Base-by-base conservation (phyloP, 2,329 filamentous ascomycete genomes). In the Ceratocystis colombiana region DNA sequence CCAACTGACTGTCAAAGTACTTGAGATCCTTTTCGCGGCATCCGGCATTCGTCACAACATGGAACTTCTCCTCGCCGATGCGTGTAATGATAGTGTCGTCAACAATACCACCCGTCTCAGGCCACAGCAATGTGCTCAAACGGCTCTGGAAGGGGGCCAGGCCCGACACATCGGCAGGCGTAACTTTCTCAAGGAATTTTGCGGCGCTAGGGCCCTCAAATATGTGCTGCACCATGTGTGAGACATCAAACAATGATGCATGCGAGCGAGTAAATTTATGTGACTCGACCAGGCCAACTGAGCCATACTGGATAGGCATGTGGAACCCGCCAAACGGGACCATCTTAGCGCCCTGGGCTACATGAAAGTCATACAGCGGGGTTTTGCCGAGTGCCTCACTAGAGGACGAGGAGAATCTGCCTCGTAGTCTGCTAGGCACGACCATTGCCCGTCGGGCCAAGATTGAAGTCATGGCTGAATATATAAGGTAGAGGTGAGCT, bases 31-130 rank as follows among this genome's bases (percentile, higher is more conserved):
- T 96, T 61, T 91, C 87, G 65, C 91, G 83, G 76, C 92, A 96
- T 46, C 86, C 94, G 30, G 93, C 94, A 75, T 99, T 99, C 70
- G 92, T 96, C 68, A 99, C 94, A 67, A 97, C 86, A 76, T 96
- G 96, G 79, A 92, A 97, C 65, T 82, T 77, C 67, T 90, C 84
- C 66, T 82, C 80, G 30, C 80, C 82, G n/a, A 96, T 80, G 68
- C 88, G 84, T 5, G 92, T 95, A 72, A 99, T 87, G 71, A 99
- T 87, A 3, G 89, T 91, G 77, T 99, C 94, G 74, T 99, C 94
- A 62, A 96, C 86, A 71, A 99, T 97, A 62, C 94, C 94, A 53
- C 94, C 94, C 0, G 87, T 92, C 12, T 79, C 79, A 4, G 87
- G 85, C 76, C 89, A 88, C 50, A 99, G 80, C 41, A 99, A 81